phyloP scores from a whole-genome alignment of 2,329 filamentous ascomycete genomes.

The Colletotrichum neosansevieriae region DNA sequence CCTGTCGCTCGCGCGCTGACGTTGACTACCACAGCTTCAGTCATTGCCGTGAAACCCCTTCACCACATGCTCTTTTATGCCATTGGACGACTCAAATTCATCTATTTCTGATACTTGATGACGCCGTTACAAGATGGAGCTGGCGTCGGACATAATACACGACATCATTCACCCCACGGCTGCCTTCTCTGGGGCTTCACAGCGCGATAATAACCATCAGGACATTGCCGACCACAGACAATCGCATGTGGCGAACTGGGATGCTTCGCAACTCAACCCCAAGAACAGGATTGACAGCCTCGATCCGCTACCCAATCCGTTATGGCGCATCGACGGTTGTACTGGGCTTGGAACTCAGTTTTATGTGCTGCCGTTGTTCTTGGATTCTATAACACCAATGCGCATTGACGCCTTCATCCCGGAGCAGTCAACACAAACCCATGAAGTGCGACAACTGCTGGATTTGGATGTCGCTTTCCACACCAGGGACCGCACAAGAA shows the following conservation, averaged over 20 bases:
- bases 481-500: slow-evolving; percentile 61
- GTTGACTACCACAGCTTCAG: slow-evolving; percentile 6
- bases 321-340: slow-evolving; percentile 71
- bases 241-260: slow-evolving; percentile 52
- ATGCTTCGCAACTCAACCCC: slow-evolving; percentile 65
- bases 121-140: slow-evolving; percentile 59
- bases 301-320: slow-evolving; percentile 54
- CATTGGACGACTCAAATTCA: slow-evolving; percentile 21
- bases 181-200: slow-evolving; percentile 52
- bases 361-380: slow-evolving; percentile 67
- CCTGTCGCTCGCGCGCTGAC: slow-evolving; percentile 11
- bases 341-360: slow-evolving; percentile 69
- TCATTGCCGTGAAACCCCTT: slow-evolving; percentile 33
- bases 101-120: slow-evolving; percentile 36
- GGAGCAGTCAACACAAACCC: slow-evolving; percentile 57
- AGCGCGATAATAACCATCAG: not conserved
- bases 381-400: slow-evolving; percentile 59
- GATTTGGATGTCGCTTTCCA: slow-evolving; percentile 66
- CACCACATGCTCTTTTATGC: slow-evolving; percentile 14
- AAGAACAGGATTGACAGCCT: slow-evolving; percentile 72
- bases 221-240: slow-evolving; percentile 3
- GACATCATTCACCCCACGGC: slow-evolving; percentile 71
- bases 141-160: slow-evolving; percentile 64
- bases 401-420: slow-evolving; percentile 71
- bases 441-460: slow-evolving; percentile 58